Evolutionary conservation across 768 basidiomycete species (phyloP), one percentile per base, ranked within the genome.

Genomic region (Serendipita sp.): DNA sequence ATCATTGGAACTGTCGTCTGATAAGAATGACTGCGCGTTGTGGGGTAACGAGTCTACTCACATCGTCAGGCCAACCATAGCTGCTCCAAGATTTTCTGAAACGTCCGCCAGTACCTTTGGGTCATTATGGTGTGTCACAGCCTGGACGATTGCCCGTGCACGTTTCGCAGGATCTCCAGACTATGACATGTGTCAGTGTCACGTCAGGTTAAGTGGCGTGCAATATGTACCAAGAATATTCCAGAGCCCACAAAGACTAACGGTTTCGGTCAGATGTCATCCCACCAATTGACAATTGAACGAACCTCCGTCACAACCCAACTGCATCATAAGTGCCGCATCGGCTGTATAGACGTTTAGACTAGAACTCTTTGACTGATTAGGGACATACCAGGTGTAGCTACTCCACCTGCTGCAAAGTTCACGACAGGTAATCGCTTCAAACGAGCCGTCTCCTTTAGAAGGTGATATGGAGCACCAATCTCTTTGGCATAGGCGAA

Each of bases 221-320:
- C 64, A 62, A 64, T 46, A 78, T 85, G 55, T 68, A 87, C 91
- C 74, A 88, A 84, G 84, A 96, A 97, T 71, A 98, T 94, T 55
- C 95, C 95, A 18, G 93, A 96, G 44, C 95, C 95, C 66, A 99
- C 95, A 69, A 99, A 99, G 36, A 99, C 95, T 89, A 71, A n/a
- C n/a, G n/a, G 27, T 34, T 40, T 40, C 18, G 27, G 48, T 50
- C 48, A 60, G 15, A 18, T n/a, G 43, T 11, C 18, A 43, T 45
- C 62, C 11, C 15, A 36, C 15, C 31, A 53, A 40, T 29, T 45
- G 11, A 16, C 2, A 27, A 53, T 11, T 18, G n/a, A 23, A 72
- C 84, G 67, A 70, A 93, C 93, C 88, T 78, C 94, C 92, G 71
- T 95, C 95, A 73, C 91, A 92, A 40, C 95, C 92, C 40, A 98